Evolutionary conservation across 768 basidiomycete genomes (phyloP), one percentile per base, ranked within the genome.

Genomic region (Psilocybe sp.): DNA sequence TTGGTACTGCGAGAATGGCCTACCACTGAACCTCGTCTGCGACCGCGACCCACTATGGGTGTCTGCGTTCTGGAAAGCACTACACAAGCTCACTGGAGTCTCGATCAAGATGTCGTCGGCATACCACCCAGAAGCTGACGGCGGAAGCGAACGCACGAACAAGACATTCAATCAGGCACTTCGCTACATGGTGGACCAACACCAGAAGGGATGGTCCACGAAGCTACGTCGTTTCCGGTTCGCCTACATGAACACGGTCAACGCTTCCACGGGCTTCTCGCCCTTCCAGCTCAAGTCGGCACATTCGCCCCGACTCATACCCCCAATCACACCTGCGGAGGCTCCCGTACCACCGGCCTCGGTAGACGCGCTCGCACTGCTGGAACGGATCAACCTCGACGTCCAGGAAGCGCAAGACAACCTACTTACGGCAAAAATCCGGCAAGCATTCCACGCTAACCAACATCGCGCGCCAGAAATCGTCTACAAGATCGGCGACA

Each of bases 71-170:
- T 76, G 74, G 73, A 49, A 35, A 18, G 46, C 56, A 6, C 52
- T 73, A 0, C 51, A 61, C 42, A 42, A 45, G 6, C 51, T 65
- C 0, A 63, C 68, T 3, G 65, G 71, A 0, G 52, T 68, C 1
- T 56, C 64, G 4, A 46, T 71, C 0, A 61, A 62, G 19, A 57
- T 75, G 53, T 73, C 71, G 0, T 67, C 68, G 0, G 46, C 69
- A 0, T 73, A 64, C 38, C 73, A 76, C 33, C 72, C 69, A 0
- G 59, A 76, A 42, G 74, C 69, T 0, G 67, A 75, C 49, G 72
- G 73, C 0, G 32, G 58, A 1, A 69, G 64, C 18, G 66, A 77
- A 50, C 46, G 60, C 0, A 64, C 62, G 0, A 73, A 74, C 54
- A 67, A 69, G 28, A 73, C 68, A 0, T 41, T 73, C 0, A 60